These are phyloP conservation scores for Malus hybrid DNA, from an alignment of 331 rosid species.

Conservation along the genomic window DNA sequence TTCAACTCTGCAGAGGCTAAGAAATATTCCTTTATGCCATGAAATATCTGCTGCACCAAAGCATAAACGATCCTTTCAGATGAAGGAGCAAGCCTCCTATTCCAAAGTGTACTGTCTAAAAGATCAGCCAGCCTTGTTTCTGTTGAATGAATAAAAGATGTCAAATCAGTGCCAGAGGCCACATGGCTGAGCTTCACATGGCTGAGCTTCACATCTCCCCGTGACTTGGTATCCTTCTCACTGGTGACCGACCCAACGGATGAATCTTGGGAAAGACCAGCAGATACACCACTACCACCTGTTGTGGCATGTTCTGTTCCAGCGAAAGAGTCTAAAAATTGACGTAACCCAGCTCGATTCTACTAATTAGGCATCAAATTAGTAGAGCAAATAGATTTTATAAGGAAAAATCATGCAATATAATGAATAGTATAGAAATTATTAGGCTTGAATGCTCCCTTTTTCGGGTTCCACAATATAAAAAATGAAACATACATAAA, in stretches of 20 bases:
- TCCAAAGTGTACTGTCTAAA: slow-evolving; percentile 96
- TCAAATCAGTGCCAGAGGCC: slow-evolving; percentile 68
- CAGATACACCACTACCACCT: slow-evolving; percentile 29
- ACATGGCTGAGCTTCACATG: slow-evolving; percentile 92
- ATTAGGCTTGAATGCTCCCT: background rate
- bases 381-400: slow-evolving; percentile 2
- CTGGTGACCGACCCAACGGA: slow-evolving; percentile 30
- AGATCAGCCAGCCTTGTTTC: slow-evolving; percentile 97
- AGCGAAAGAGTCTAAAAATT: slow-evolving; percentile 88
- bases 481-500: background rate
- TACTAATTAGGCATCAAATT: slow-evolving; percentile 29
- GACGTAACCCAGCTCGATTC: slow-evolving; percentile 96
- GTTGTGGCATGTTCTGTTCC: slow-evolving; percentile 71
- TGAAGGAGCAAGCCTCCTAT: slow-evolving; percentile 94
- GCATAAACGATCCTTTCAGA: slow-evolving; percentile 96
- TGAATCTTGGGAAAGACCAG: slow-evolving; percentile 45
- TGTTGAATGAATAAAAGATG: slow-evolving; percentile 50
- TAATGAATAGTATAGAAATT: background rate
- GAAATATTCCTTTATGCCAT: slow-evolving; percentile 92
- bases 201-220: slow-evolving; percentile 83
- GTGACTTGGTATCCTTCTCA: slow-evolving; percentile 70
- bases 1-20: slow-evolving; percentile 89
- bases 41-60: slow-evolving; percentile 97
- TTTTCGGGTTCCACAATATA: background rate
- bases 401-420: background rate